Evolutionary conservation across 2,329 filamentous ascomycete species (phyloP), one percentile per base, ranked within the genome.

Genomic region (Claviceps cyperi): DNA sequence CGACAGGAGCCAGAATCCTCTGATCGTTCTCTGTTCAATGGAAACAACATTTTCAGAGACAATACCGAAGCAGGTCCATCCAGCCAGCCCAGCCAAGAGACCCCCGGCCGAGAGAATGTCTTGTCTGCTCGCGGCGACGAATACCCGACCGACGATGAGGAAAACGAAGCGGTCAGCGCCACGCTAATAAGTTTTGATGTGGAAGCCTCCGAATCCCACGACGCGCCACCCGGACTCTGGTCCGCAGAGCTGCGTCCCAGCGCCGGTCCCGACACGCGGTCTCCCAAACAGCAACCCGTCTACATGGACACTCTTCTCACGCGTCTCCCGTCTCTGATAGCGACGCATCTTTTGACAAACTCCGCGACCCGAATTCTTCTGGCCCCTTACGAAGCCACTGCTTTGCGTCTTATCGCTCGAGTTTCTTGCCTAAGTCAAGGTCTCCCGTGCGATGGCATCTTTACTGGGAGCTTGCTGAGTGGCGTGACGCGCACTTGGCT

Each of bases 131-230:
- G 71, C n/a, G 71, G 66, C 14, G 72, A 75, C 51, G 76, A 77
- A 40, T 76, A 74, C 52, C 72, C 66, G 11, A 76, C 69, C 13
- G 77, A 80, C 45, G 77, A 80, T 49, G 76, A 78, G 46, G 76
- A 76, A 15, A 66, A 73, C 14, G 76, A 77, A 46, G 68, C 72
- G 46, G 65, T 79, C 22, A 76, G 71, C 50, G 72, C 76, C 1
- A 78, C 76, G 0, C 63, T 80, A 5, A 79, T 81, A 48, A 79
- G 75, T 54, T 80, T 81, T 50, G 77, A 81, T 50, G 76, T 80
- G 28, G 77, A 81, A 54, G 73, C 76, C 0, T 73, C 70, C 3
- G 76, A 79, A 45, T 66, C 74, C 0, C 69, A 67, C 3, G 73
- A 77, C 46, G 67, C 69, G 2, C 72, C 72, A 1, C 65, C 72